Base-by-base conservation (phyloP, 176 grass and related monocot species). In the Avena eriantha region DNA sequence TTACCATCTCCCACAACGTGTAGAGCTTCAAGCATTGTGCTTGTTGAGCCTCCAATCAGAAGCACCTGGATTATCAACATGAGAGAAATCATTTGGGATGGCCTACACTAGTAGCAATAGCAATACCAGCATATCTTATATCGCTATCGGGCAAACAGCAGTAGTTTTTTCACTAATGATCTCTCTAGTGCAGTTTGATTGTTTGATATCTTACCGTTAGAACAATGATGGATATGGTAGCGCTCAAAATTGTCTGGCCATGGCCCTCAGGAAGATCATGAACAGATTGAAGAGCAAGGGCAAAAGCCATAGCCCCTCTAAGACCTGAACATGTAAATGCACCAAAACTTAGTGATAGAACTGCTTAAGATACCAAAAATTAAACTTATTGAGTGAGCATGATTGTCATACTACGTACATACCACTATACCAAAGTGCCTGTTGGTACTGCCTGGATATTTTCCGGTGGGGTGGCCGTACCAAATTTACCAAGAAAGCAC, bases 381-480 rank as follows among this genome's bases (percentile, higher is more conserved):
- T 53, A 39, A 21, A 77, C 7, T 23, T 49, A 34, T 9, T 76
- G 3, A 9, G 4, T 33, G 5, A 65, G 24, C 67, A 57, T 80
- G 55, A 2, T 71, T 69, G 51, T 49, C 36, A 59, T 26, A 77
- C 54, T 65, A 75, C 29, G 29, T 29, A 2, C 77, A 77, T 69
- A 94, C 92, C 92, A 82, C 92, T 94, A 58, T 91, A 94, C 92
- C 92, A 94, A 82, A 94, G 92, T 72, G 92, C 92, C 87, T 91
- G 88, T 77, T 94, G 87, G 74, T 94, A 79, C 24, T 94, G 89
- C 22, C 4, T 9, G 69, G 92, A 87, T 73, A 94, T 89, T 87
- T 91, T 55, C 43, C 45, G 80, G 81, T 87, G 86, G 71, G 87
- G 61, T 68, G 89, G 80, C 49, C 92, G 83, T 74, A 81, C 78